These are phyloP conservation scores for Mycena indigotica DNA, from an alignment of 768 basidiomycete species.

Conservation along the genomic window DNA sequence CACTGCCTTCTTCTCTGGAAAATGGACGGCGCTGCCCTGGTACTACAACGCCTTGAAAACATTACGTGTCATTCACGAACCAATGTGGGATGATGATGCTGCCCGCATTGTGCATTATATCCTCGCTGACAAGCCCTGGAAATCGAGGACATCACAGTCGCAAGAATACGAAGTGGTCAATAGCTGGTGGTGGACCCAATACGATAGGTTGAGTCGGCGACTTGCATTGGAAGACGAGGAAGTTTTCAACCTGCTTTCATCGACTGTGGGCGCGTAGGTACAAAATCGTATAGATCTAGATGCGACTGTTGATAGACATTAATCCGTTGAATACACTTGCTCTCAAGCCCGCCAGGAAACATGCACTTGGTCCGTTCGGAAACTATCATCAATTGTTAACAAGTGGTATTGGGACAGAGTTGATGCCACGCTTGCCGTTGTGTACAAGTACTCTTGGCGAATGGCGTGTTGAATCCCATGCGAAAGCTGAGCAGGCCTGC, in stretches of 20 bases:
- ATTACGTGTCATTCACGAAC: conserved; percentile 67
- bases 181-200: conserved; percentile 82
- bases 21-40: conserved; percentile 80
- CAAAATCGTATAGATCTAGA: conserved; percentile 16
- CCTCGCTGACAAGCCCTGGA: conserved; percentile 86
- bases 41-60: conserved; percentile 93
- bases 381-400: conserved; percentile 50
- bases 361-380: conserved; percentile 91
- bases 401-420: no score
- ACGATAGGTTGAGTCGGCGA: conserved; percentile 47
- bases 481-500: conserved; percentile 90
- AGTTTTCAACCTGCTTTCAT: conserved; percentile 53
- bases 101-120: conserved; percentile 89
- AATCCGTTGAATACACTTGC: neutral
- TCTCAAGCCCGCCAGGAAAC: conserved; percentile 80
- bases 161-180: conserved; percentile 58
- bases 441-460: conserved; percentile 84
- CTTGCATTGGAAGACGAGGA: conserved; percentile 47
- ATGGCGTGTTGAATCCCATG: conserved; percentile 82
- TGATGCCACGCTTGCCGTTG: conserved; percentile 62
- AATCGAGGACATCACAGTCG: conserved; percentile 45
- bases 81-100: conserved; percentile 84
- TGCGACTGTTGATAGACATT: neutral
- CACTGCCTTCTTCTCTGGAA: conserved; percentile 74
- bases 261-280: conserved; percentile 44